phyloP scores from a whole-genome alignment of 306 rosid genomes.

The Quercus robur region DNA sequence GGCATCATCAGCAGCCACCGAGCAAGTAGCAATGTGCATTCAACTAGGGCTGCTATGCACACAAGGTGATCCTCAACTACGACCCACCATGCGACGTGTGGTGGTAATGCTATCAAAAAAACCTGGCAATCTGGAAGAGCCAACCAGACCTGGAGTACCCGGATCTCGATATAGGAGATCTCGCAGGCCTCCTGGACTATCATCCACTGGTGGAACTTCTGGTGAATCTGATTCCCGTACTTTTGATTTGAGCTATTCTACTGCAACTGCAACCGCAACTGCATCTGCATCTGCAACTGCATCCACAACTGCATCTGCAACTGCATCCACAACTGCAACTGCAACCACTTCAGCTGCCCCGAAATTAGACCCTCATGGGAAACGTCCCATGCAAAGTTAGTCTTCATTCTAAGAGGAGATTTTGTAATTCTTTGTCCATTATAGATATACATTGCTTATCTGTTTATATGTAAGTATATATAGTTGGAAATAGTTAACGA shows the following conservation, averaged over 20 bases:
- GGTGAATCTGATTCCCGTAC: slow-evolving; percentile 41
- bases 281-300: slow-evolving; percentile 22
- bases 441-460: not conserved
- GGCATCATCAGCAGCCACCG: slow-evolving; percentile 44
- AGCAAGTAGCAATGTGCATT: slow-evolving; percentile 61
- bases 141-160: slow-evolving; percentile 66
- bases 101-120: slow-evolving; percentile 72
- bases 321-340: slow-evolving; percentile 12
- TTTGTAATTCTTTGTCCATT: slow-evolving; percentile 25
- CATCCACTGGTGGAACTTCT: slow-evolving; percentile 55
- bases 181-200: slow-evolving; percentile 28
- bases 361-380: slow-evolving; percentile 23
- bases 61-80: slow-evolving; percentile 71
- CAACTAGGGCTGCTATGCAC: slow-evolving; percentile 40
- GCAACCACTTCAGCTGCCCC: not conserved
- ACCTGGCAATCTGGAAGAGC: slow-evolving; percentile 68
- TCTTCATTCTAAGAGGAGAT: not conserved
- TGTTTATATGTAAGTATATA: not conserved
- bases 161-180: slow-evolving; percentile 66
- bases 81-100: slow-evolving; percentile 79
- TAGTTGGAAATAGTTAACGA: not conserved
- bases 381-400: slow-evolving; percentile 32
- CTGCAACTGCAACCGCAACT: slow-evolving; percentile 28
- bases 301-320: not conserved
- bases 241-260: slow-evolving; percentile 35